Percentiles rank a stretch among this genome's conserved stretches.
Conservation (phyloP, 352 stramenopile genomes). For the Globisporangium yorkense region DNA sequence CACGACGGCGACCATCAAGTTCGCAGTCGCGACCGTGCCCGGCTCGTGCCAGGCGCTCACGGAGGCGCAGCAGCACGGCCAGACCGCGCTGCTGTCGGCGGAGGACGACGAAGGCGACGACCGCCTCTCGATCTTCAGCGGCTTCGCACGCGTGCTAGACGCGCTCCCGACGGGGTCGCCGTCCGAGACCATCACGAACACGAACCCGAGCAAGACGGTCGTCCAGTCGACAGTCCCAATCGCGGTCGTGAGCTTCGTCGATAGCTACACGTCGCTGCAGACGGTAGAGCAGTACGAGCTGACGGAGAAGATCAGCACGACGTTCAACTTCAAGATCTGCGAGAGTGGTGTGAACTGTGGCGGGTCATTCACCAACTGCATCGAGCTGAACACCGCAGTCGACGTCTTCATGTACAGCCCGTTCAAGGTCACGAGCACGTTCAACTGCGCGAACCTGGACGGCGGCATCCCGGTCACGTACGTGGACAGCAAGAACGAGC, state of each 20-base stretch:
- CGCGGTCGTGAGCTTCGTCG: conserved; percentile 15
- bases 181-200: neutral
- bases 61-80: conserved; percentile 23
- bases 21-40: conserved; percentile 13
- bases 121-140: conserved; percentile 4
- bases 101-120: conserved; percentile 1
- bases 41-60: conserved; percentile 28
- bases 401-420: conserved; percentile 71
- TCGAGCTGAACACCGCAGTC: conserved; percentile 26
- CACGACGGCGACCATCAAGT: neutral
- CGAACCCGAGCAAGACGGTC: neutral
- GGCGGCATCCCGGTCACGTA: conserved; percentile 42
- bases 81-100: conserved; percentile 4
- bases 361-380: conserved; percentile 21
- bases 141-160: conserved; percentile 5
- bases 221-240: neutral
- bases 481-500: conserved; percentile 19
- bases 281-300: conserved; percentile 10
- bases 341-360: conserved; percentile 17
- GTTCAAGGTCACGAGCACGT: conserved; percentile 33
- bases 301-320: conserved; percentile 9
- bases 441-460: conserved; percentile 30
- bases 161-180: neutral
- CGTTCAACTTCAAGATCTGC: conserved; percentile 22
- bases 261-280: conserved; percentile 7